phyloP scores from a whole-genome alignment of 441 rosid species.

The Metrosideros polymorpha region DNA sequence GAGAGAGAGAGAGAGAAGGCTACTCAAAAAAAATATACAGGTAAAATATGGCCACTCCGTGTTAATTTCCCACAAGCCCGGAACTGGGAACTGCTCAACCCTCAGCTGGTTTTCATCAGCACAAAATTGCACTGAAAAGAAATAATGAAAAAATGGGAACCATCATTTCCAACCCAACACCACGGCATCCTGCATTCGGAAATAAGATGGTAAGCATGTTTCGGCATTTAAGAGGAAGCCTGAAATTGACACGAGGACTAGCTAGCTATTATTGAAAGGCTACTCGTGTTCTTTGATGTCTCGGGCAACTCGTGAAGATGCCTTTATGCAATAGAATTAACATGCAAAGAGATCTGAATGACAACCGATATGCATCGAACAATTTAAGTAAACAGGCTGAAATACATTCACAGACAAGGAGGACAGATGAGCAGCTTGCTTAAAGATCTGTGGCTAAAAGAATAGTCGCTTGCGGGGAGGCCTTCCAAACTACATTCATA shows the following conservation, averaged over 20 bases:
- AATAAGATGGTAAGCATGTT: not conserved
- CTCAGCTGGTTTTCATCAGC: conserved; percentile 25
- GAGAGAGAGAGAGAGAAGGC: not conserved
- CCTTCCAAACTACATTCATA: not conserved
- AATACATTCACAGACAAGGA: not conserved
- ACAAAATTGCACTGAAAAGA: conserved; percentile 35
- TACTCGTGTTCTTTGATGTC: not conserved
- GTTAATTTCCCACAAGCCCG: conserved; percentile 15
- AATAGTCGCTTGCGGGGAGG: not conserved
- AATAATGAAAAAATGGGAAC: conserved; percentile 58
- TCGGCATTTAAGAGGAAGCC: not conserved
- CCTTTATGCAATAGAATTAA: not conserved
- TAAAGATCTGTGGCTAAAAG: not conserved
- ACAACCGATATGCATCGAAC: not conserved
- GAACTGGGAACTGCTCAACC: conserved; percentile 15
- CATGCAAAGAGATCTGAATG: not conserved
- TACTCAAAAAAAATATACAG: conserved; percentile 29
- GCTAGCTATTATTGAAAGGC: not conserved
- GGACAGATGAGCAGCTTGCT: not conserved
- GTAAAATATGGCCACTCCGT: conserved; percentile 18
- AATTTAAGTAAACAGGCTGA: not conserved
- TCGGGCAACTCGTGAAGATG: not conserved
- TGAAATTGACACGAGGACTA: not conserved
- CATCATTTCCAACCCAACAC: conserved; percentile 22
- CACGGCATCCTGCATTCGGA: conserved; percentile 36